Evolutionary conservation across 2,329 filamentous ascomycete genomes (phyloP).

Genomic region (Fonsecaea nubica): DNA sequence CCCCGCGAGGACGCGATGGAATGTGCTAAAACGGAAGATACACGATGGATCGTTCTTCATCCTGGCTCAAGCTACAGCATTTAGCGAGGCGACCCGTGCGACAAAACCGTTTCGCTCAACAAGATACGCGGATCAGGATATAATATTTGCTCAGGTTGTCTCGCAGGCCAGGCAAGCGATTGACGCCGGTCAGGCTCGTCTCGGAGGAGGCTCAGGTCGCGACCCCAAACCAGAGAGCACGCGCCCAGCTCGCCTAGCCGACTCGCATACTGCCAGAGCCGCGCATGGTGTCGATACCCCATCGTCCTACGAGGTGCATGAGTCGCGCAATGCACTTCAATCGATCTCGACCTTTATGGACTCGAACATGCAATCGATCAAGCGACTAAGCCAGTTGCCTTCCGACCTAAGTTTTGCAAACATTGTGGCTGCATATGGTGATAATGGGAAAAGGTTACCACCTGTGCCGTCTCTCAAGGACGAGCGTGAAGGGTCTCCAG

Average conservation of each 20-base stretch:
- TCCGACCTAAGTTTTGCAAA: slow-evolving; percentile 26
- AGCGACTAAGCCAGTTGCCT: slow-evolving; percentile 29
- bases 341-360: slow-evolving; percentile 27
- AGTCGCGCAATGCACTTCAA: slow-evolving; percentile 24
- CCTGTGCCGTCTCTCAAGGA: background rate
- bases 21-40: slow-evolving; percentile 57
- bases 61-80: slow-evolving; percentile 21
- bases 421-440: slow-evolving; percentile 30
- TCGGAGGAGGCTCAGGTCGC: background rate
- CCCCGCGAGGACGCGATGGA: slow-evolving; percentile 61
- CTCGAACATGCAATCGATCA: slow-evolving; percentile 26
- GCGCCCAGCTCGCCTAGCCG: slow-evolving; percentile 13
- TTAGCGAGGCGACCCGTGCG: background rate
- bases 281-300: slow-evolving; percentile 13
- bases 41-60: slow-evolving; percentile 60
- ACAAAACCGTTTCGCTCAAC: slow-evolving; percentile 26
- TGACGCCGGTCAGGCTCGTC: slow-evolving; percentile 8
- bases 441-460: slow-evolving; percentile 1
- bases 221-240: slow-evolving; percentile 2
- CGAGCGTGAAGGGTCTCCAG: background rate
- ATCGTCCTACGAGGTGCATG: slow-evolving; percentile 25
- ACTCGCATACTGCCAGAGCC: slow-evolving; percentile 29
- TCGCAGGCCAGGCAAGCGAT: slow-evolving; percentile 25
- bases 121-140: slow-evolving; percentile 24
- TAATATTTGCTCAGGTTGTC: slow-evolving; percentile 28